These are phyloP conservation scores for Cladosporium sp. DNA, from an alignment of 2,329 filamentous ascomycete genomes.

Conservation along the genomic window DNA sequence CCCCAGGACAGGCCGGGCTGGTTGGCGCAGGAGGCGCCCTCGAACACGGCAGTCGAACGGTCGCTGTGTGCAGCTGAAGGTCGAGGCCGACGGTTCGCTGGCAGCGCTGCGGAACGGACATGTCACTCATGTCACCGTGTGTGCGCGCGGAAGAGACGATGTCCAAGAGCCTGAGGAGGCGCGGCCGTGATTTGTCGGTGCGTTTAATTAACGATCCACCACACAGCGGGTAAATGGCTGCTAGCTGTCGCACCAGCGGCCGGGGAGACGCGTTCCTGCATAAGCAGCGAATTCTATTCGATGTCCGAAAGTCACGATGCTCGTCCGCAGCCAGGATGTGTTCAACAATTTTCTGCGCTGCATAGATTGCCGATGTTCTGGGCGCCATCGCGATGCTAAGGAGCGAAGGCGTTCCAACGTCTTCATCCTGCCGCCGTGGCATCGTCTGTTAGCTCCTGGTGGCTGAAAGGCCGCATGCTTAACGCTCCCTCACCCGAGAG, in stretches of 20 bases:
- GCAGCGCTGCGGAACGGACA: not conserved
- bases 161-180: too few species aligned
- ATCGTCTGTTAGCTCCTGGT: not conserved
- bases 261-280: constrained; percentile 9
- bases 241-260: constrained; percentile 9
- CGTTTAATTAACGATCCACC: constrained; percentile 6
- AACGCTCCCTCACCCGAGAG: too few species aligned
- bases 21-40: constrained; percentile 1
- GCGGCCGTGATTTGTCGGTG: too few species aligned
- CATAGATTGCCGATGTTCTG: constrained; percentile 7
- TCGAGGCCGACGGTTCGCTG: not conserved
- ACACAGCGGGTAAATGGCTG: constrained; percentile 1
- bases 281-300: not conserved
- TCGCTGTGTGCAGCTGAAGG: not conserved
- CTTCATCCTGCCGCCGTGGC: not conserved
- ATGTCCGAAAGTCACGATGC: constrained; percentile 8
- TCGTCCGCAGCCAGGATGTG: not conserved
- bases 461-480: too few species aligned
- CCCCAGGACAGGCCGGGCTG: too few species aligned
- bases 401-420: not conserved
- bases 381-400: not conserved
- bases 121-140: not conserved
- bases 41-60: not conserved
- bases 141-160: not conserved
- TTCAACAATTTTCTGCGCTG: constrained; percentile 6